Evolutionary conservation across 306 rosid genomes (phyloP), one percentile per base, ranked within the genome.

Genomic region (Quercus variabilis): DNA sequence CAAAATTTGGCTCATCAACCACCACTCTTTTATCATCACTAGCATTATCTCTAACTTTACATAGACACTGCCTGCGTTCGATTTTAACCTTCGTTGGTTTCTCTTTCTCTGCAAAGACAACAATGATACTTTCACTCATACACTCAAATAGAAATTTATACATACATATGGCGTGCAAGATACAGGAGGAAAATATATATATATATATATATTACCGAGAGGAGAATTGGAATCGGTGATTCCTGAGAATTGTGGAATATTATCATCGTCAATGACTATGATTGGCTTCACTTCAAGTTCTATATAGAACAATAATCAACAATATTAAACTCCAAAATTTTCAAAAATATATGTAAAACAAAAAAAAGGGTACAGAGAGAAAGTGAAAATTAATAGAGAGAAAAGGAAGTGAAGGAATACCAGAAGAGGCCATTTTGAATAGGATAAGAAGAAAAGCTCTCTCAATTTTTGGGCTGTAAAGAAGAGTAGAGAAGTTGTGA

Each of bases 41-140:
- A 69, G 56, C 82, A 17, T 74, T 78, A 2, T 79, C 89, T 21
- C 74, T 84, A 72, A 86, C 80, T 80, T 92, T 95, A 83, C 97
- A 92, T 9, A 92, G 91, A 51, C 97, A 94, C 54, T 95, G 97
- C 3, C 91, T 85, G 21, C 98, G 94, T 75, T 79, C 83, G 60
- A 91, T 82, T 75, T 86, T 89, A 78, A 91, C 89, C 91, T 90
- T 94, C 6, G 49, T 62, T 55, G 82, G 84, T 81, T 83, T 84
- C 46, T 73, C 86, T 62, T 81, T 86, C 60, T 59, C 92, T 90
- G 73, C 65, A 67, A 83, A 80, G 25, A 57, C 56, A 38, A 41
- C 46, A 41, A 41, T 41, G 46, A 14, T 2, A 64, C n/a, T 17
- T 43, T 5, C 11, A 25, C 21, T 59, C n/a, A 43, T 25, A 41